Conservation (phyloP, 2,329 filamentous ascomycete species). For the Trichoderma harzianum region DNA sequence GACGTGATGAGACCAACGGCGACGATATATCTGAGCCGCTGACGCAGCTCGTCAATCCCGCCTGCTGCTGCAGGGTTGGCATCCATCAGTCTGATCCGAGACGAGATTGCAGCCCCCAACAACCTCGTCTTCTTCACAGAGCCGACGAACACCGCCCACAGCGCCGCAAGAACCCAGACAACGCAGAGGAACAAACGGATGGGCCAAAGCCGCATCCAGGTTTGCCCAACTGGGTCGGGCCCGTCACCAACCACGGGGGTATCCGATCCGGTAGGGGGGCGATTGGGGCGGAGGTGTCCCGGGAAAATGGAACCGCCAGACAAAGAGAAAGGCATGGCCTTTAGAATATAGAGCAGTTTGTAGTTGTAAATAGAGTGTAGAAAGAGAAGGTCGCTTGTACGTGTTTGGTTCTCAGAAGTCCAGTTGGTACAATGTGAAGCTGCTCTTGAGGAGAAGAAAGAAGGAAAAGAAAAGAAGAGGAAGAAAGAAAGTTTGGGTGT, state of each 20-base stretch:
- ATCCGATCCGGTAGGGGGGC: not conserved
- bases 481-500: accelerated
- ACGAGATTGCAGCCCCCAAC: not conserved
- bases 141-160: not conserved
- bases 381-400: not conserved
- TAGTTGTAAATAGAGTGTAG: not conserved
- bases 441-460: not conserved
- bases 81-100: not conserved
- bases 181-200: not conserved
- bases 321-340: not conserved
- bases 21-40: not conserved
- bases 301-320: not conserved
- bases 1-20: not conserved
- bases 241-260: not conserved
- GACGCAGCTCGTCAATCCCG: not conserved
- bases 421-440: not conserved
- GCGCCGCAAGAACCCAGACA: not conserved
- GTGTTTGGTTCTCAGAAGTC: not conserved
- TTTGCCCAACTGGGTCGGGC: not conserved
- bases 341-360: not conserved
- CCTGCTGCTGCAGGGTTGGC: not conserved
- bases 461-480: not conserved
- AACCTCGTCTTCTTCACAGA: not conserved
- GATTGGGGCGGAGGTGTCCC: not conserved
- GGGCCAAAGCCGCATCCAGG: not conserved